These are phyloP conservation scores for Syncephalastrum sp. DNA, from an alignment of 371 early-diverging fungal species.

Conservation along the genomic window DNA sequence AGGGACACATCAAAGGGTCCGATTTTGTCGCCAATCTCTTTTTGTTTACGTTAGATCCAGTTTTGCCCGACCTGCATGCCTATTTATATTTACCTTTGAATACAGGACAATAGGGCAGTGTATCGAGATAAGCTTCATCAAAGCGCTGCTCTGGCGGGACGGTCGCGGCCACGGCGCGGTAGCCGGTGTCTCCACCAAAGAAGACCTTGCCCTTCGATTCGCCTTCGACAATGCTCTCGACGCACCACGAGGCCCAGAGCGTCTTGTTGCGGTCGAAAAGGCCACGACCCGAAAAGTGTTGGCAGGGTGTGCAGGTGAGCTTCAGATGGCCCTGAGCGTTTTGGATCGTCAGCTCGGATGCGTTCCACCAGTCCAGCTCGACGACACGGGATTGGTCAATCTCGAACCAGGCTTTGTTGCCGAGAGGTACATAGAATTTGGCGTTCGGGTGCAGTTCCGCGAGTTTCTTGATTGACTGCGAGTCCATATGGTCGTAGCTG, in stretches of 20 bases:
- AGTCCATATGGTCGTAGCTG: slow-evolving; percentile 76
- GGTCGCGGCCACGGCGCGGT: slow-evolving; percentile 48
- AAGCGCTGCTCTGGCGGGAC: slow-evolving; percentile 22
- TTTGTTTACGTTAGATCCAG: neutral
- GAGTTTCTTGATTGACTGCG: slow-evolving; percentile 51
- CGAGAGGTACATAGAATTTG: slow-evolving; percentile 73
- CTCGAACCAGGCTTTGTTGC: slow-evolving; percentile 65
- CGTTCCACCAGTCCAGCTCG: slow-evolving; percentile 84
- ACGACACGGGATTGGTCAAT: slow-evolving; percentile 48
- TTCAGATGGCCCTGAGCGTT: slow-evolving; percentile 22
- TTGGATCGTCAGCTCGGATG: slow-evolving; percentile 35
- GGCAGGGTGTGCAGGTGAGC: slow-evolving; percentile 71
- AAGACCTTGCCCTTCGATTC: slow-evolving; percentile 49
- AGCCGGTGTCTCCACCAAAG: slow-evolving; percentile 80
- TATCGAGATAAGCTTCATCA: slow-evolving; percentile 33
- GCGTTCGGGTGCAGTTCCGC: slow-evolving; percentile 39
- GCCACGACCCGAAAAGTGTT: slow-evolving; percentile 74
- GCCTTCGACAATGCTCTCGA: slow-evolving; percentile 40
- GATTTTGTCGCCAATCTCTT: slow-evolving; percentile 67
- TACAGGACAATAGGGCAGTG: slow-evolving; percentile 71
- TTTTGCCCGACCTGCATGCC: neutral
- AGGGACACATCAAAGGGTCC: slow-evolving; percentile 73
- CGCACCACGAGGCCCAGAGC: slow-evolving; percentile 75
- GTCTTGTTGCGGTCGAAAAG: slow-evolving; percentile 65
- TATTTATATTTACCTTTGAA: slow-evolving; percentile 54